A percentile compares a stretch with the other conserved stretches of the same genome.
Evolutionary conservation across 2,329 filamentous ascomycete genomes (phyloP).

Genomic region (Calcarisporium arbuscula): DNA sequence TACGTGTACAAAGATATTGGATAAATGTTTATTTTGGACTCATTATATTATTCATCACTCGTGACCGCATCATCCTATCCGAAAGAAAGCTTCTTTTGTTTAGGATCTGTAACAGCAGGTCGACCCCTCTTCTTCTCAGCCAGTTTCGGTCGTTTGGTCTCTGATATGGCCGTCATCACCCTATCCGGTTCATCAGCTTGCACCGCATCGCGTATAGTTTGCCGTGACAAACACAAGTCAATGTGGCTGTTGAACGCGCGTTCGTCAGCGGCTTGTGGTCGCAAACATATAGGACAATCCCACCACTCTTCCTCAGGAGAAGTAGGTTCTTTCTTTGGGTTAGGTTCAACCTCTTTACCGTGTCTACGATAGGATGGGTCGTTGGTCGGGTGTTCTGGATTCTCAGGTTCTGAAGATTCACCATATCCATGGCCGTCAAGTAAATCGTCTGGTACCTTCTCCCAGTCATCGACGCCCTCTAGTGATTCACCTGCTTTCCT

Average conservation of each 20-base stretch:
- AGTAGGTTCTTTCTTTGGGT: constrained; percentile 23
- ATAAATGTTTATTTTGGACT: background rate
- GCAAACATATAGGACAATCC: constrained; percentile 83
- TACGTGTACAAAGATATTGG: background rate
- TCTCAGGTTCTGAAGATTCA: constrained; percentile 1
- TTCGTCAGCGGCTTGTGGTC: constrained; percentile 70
- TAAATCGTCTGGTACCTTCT: constrained; percentile 63
- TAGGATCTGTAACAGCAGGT: constrained; percentile 30
- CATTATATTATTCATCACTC: constrained; percentile 10
- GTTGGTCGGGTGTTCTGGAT: no score
- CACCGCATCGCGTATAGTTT: constrained; percentile 79
- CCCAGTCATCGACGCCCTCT: constrained; percentile 46
- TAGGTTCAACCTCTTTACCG: constrained; percentile 46
- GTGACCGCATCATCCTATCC: constrained; percentile 22
- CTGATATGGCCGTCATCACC: constrained; percentile 22
- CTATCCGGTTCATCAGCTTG: constrained; percentile 39
- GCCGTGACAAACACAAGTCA: constrained; percentile 79
- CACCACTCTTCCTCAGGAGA: constrained; percentile 51
- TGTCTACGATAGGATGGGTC: constrained; percentile 23
- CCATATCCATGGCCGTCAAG: no score
- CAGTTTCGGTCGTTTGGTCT: constrained; percentile 29
- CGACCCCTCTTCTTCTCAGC: constrained; percentile 34
- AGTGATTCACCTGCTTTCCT: constrained; percentile 25
- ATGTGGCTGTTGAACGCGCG: constrained; percentile 83
- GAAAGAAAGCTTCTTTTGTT: constrained; percentile 49